Conservation (phyloP, 2,329 filamentous ascomycete species). For the Blumeriella jaapii region DNA sequence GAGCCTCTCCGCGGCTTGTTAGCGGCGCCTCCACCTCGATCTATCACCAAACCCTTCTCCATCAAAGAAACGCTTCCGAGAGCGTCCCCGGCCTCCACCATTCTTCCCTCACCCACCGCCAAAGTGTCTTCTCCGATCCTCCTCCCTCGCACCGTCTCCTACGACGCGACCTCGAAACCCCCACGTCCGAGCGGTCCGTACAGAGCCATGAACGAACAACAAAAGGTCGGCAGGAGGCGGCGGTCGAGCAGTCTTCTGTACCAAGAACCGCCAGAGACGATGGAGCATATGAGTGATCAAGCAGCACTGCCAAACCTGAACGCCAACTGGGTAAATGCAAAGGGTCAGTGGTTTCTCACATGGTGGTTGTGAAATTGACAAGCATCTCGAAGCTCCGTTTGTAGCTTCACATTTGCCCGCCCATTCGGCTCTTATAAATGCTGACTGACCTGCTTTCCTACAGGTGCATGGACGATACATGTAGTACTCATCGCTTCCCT, state of each 20-base stretch:
- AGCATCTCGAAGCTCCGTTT: constrained; percentile 1
- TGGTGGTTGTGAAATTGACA: constrained; percentile 1
- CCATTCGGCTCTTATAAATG: not conserved
- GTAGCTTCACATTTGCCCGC: not conserved
- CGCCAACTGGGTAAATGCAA: constrained; percentile 97
- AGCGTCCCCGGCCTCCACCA: constrained; percentile 23
- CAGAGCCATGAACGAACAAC: constrained; percentile 46
- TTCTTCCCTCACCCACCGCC: constrained; percentile 56
- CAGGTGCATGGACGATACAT: constrained; percentile 97
- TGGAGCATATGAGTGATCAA: constrained; percentile 97
- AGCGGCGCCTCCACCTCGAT: not conserved
- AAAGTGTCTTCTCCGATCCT: constrained; percentile 89
- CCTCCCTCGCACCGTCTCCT: constrained; percentile 81
- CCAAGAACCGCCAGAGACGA: constrained; percentile 88
- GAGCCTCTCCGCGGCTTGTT: not conserved
- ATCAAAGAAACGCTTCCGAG: constrained; percentile 19
- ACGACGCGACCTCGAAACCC: constrained; percentile 69
- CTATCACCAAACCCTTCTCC: not conserved
- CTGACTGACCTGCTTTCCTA: constrained; percentile 13
- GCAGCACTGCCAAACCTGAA: constrained; percentile 90
- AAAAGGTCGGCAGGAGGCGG: constrained; percentile 66
- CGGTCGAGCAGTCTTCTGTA: constrained; percentile 97
- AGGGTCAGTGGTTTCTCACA: constrained; percentile 52
- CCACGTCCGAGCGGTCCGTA: constrained; percentile 44
- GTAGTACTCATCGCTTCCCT: constrained; percentile 81